Evolutionary conservation across 2,329 filamentous ascomycete species (phyloP).

Genomic region (Fusarium sp.): DNA sequence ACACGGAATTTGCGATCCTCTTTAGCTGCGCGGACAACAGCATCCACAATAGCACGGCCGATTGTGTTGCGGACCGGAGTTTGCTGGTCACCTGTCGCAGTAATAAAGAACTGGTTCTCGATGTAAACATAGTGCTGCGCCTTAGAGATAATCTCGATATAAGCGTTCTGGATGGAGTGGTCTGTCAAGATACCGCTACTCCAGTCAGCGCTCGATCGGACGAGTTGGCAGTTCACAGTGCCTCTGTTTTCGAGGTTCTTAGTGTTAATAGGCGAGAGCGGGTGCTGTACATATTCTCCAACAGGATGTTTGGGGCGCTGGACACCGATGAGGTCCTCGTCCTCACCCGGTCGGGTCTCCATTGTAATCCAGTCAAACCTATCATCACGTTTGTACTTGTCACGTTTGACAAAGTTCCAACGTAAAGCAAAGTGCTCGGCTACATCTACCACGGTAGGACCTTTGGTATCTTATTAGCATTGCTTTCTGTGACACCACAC

Average conservation of each 20-base stretch:
- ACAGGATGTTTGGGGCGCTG: slow-evolving; percentile 91
- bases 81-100: slow-evolving; percentile 90
- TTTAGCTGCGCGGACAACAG: slow-evolving; percentile 82
- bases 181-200: slow-evolving; percentile 89
- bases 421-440: slow-evolving; percentile 94
- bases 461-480: slow-evolving; percentile 66
- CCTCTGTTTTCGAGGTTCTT: slow-evolving; percentile 77
- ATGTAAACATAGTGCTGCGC: slow-evolving; percentile 97
- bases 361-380: slow-evolving; percentile 88
- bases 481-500: slow-evolving; percentile 70
- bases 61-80: slow-evolving; percentile 88
- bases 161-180: slow-evolving; percentile 89
- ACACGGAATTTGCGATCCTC: slow-evolving; percentile 90
- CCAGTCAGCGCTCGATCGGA: slow-evolving; percentile 94
- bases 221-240: slow-evolving; percentile 83
- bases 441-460: slow-evolving; percentile 91
- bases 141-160: slow-evolving; percentile 84
- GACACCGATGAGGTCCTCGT: slow-evolving; percentile 89
- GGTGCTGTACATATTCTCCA: slow-evolving; percentile 88
- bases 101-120: slow-evolving; percentile 99
- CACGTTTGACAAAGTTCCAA: slow-evolving; percentile 97
- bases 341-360: slow-evolving; percentile 58
- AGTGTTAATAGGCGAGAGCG: slow-evolving; percentile 74
- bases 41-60: slow-evolving; percentile 90
- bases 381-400: slow-evolving; percentile 94